Conservation (phyloP, 768 basidiomycete genomes). For the Rhodosporidiobolus odoratus region DNA sequence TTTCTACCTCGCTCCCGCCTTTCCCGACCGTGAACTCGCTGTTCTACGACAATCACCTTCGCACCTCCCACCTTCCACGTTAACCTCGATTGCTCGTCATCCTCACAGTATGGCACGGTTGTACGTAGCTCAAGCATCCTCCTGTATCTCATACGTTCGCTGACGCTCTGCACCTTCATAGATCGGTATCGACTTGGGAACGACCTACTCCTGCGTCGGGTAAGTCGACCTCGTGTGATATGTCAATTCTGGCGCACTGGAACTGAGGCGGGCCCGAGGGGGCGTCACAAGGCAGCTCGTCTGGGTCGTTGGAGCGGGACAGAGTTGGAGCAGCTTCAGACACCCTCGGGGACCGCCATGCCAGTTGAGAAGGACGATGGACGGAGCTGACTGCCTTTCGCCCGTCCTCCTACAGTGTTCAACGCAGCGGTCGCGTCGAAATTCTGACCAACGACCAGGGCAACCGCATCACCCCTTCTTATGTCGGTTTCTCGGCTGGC, state of each 20-base stretch:
- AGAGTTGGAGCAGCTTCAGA: neutral
- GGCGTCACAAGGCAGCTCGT: too few species aligned
- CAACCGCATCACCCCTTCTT: slow-evolving; percentile 89
- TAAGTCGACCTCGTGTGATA: slow-evolving; percentile 50
- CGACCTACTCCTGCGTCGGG: slow-evolving; percentile 93
- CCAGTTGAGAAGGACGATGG: neutral
- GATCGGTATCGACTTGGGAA: slow-evolving; percentile 42
- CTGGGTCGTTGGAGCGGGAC: neutral
- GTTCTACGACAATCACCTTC: neutral
- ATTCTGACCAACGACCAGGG: slow-evolving; percentile 98
- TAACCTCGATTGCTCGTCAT: neutral
- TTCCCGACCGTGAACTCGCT: neutral
- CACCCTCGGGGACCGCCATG: too few species aligned
- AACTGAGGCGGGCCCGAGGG: too few species aligned
- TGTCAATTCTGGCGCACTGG: too few species aligned
- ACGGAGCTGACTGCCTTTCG: neutral
- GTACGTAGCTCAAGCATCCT: neutral
- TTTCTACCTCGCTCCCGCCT: neutral
- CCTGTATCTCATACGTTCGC: neutral
- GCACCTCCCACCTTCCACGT: slow-evolving; percentile 13
- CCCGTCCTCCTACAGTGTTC: slow-evolving; percentile 55
- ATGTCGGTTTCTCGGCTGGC: slow-evolving; percentile 36
- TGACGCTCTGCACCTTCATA: neutral
- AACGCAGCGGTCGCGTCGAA: slow-evolving; percentile 77
- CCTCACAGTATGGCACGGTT: slow-evolving; percentile 33